Base-by-base conservation (phyloP, 352 stramenopile species). In the Phytopythium helicoides region DNA sequence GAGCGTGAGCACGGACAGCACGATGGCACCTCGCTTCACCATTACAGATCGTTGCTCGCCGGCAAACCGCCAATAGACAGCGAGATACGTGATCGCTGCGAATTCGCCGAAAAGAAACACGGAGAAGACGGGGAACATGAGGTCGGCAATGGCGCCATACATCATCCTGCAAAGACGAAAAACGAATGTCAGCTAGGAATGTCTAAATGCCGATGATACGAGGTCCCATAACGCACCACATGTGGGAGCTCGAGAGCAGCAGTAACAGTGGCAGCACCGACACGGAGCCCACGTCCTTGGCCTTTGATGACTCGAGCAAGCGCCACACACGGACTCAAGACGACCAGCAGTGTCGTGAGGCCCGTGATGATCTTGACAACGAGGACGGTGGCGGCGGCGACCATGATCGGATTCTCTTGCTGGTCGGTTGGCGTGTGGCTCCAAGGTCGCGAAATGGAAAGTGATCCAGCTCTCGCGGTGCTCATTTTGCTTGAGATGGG, bases 271-370 rank as follows among this genome's bases (percentile, higher is more conserved):
- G 66, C 16, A 78, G 38, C 19, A 81, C 52, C 19, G 68, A 78
- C 21, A 59, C 49, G 8, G 60, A 39, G n/a, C 62, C 72, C 22
- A 79, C 58, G 33, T 71, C 47, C 33, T 75, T 77, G 31, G 58
- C 52, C 37, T n/a, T 64, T 71, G 60, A 72, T 60, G 49, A 83
- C 75, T 22, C 55, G 66, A 47, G 64, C 71, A 28, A 82, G 54
- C 5, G 68, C 52, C 19, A 70, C 37, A 10, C 47, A 53, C 8
- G 68, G 72, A 39, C 72, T 82, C 38, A 68, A 58, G 45, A 69
- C 63, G 62, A 82, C 78, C n/a, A 64, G 54, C 22, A 64, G 60
- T 7, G 66, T 71, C 15, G 67, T 54, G 57, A 68, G 52, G 3
- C 54, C 63, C 15, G 65, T 68, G 37, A 75, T 38, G 41, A 67